Percentiles rank a stretch among this genome's conserved stretches.
phyloP scores from a whole-genome alignment of 495 filamentous ascomycete species.

The Ramalina peruviana region DNA sequence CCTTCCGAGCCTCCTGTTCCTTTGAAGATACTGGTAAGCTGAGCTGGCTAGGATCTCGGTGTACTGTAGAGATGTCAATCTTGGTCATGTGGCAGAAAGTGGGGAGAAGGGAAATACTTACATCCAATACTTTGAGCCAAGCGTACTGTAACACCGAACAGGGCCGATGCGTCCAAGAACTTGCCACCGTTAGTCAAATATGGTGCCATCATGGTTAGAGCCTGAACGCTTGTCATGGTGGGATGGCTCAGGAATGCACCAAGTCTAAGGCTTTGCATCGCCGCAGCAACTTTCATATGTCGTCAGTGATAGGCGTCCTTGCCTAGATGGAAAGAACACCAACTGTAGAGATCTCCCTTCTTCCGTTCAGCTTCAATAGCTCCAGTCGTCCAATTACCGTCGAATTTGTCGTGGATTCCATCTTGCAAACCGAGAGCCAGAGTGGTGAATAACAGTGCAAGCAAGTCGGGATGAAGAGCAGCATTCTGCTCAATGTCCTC shows the following conservation, averaged over 20 bases:
- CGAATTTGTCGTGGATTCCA: conserved; percentile 28
- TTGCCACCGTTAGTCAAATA: conserved; percentile 35
- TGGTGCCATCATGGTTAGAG: conserved; percentile 32
- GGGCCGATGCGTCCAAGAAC: conserved; percentile 34
- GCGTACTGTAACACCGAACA: conserved; percentile 31
- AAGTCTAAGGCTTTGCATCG: conserved; percentile 24
- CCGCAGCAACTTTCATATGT: conserved; percentile 12
- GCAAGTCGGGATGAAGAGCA: conserved; percentile 28
- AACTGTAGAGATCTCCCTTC: conserved; percentile 29
- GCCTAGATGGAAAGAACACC: neutral
- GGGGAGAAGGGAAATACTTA: conserved; percentile 5
- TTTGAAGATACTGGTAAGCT: conserved; percentile 27
- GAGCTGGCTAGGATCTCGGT: conserved; percentile 30
- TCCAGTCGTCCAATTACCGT: conserved; percentile 25
- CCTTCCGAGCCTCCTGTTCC: conserved; percentile 24
- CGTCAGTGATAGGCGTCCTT: neutral
- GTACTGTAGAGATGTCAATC: conserved; percentile 15
- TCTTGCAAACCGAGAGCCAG: conserved; percentile 31
- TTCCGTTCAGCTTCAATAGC: conserved; percentile 22
- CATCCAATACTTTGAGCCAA: conserved; percentile 32
- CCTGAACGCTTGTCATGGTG: conserved; percentile 27
- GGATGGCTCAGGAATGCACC: conserved; percentile 34
- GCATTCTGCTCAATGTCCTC: conserved; percentile 26
- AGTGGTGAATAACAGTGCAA: conserved; percentile 33
- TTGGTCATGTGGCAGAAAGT: neutral